phyloP scores from a whole-genome alignment of 176 grass and related monocot species.

The Phoenix roebelenii region DNA sequence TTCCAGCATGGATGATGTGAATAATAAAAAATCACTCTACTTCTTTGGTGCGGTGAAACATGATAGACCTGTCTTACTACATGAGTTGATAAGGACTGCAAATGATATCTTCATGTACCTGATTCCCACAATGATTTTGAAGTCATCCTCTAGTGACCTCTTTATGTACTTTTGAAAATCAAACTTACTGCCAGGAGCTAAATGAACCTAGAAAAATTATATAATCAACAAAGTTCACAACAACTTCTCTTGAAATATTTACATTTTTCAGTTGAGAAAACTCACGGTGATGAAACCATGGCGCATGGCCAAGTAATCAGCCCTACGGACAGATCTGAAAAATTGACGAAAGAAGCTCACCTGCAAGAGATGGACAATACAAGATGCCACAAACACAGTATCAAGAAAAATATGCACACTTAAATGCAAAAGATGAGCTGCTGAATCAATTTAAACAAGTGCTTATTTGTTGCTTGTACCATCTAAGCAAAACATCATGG shows the following conservation, averaged over 20 bases:
- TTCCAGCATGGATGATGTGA: too few species aligned
- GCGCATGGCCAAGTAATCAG: slow-evolving; percentile 76
- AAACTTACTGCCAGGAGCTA: slow-evolving; percentile 87
- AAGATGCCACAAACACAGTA: too few species aligned
- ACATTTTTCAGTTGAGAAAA: not conserved
- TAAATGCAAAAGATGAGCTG: too few species aligned
- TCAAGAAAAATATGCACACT: too few species aligned
- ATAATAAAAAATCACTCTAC: too few species aligned
- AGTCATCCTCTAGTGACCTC: slow-evolving; percentile 87
- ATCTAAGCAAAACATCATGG: too few species aligned
- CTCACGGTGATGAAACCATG: slow-evolving; percentile 90
- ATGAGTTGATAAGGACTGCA: not conserved
- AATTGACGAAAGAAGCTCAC: slow-evolving; percentile 94
- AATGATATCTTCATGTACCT: slow-evolving; percentile 25
- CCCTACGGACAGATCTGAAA: slow-evolving; percentile 62
- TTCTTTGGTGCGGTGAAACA: too few species aligned
- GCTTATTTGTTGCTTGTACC: too few species aligned
- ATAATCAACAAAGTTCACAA: not conserved
- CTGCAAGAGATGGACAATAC: slow-evolving; percentile 27
- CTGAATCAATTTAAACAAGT: too few species aligned
- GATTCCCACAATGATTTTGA: slow-evolving; percentile 94
- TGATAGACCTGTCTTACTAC: too few species aligned
- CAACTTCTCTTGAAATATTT: not conserved
- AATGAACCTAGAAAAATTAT: slow-evolving; percentile 51
- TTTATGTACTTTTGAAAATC: slow-evolving; percentile 99